Evolutionary conservation across 1,284 basidiomycete genomes (phyloP), one percentile per base, ranked within the genome.

Genomic region (Ganoderma resinaceum): DNA sequence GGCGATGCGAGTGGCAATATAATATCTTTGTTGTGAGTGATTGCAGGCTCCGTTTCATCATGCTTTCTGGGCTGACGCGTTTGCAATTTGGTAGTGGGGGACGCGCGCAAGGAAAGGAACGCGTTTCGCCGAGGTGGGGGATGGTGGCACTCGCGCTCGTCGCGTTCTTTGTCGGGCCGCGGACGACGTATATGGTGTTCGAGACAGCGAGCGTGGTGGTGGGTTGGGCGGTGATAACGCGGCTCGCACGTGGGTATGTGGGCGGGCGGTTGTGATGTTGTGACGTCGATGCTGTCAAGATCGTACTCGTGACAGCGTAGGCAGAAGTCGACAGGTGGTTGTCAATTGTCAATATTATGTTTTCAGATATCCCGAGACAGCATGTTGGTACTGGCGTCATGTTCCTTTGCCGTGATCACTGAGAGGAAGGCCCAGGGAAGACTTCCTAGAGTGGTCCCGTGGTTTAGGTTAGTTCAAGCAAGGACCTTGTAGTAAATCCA

Each of bases 111-210:
- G 55, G 46, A 11, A 23, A 59, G 20, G 66, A 63, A 35, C 55
- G 65, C 26, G 29, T 75, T 49, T 73, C 72, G 23, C 70, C 75
- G 33, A 55, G 69, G 43, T 73, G 73, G 71, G 73, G 69, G 62
- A 84, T 88, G 77, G 71, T 82, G 3, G 71, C 80, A n/a, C 79
- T 92, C 16, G 85, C 86, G 5, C 76, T 76, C 9, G 76, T 84
- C 1, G 87, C 90, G 40, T 89, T 92, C 74, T 70, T 89, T 14
- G 69, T 86, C 37, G 92, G 92, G 9, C 85, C 90, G 20, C 82
- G 89, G 58, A 82, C 80, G 74, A 85, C 87, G 12, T 92, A 91
- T 75, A 75, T 83, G 68, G 85, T 92, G 58, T 90, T 91, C 70
- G 89, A 91, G 53, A 74, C 71, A 42, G 77, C 78, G 12, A 78